Conservation (phyloP, 805 yeast species). For the Jamesozyma piceae region DNA sequence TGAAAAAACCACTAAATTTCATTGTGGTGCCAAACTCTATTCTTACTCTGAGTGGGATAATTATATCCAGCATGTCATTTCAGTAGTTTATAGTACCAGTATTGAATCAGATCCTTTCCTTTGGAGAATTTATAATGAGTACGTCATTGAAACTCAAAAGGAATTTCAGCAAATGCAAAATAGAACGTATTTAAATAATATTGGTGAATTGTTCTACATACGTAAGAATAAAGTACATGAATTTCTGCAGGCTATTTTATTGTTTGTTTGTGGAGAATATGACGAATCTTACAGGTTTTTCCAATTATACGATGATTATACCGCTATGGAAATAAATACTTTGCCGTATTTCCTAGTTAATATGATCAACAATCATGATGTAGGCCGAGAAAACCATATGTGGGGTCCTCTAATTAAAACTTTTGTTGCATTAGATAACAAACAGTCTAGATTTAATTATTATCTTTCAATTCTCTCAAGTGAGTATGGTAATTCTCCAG, state of each 20-base stretch:
- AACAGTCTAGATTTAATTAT: slow-evolving; percentile 18
- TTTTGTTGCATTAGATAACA: slow-evolving; percentile 10
- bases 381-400: slow-evolving; percentile 3
- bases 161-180: slow-evolving; percentile 2
- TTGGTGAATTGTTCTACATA: slow-evolving; percentile 16
- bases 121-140: slow-evolving; percentile 13
- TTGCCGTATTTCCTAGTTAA: slow-evolving; percentile 17
- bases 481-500: slow-evolving; percentile 11
- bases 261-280: slow-evolving; percentile 20
- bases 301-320: slow-evolving; percentile 19
- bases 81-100: slow-evolving; percentile 11
- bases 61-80: slow-evolving; percentile 11
- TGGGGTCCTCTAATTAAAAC: slow-evolving; percentile 21
- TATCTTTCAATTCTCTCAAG: slow-evolving; percentile 22
- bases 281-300: slow-evolving; percentile 22
- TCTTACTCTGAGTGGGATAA: slow-evolving; percentile 19
- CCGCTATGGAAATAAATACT: slow-evolving; percentile 6
- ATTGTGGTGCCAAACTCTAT: slow-evolving; percentile 19
- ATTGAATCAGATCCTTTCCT: slow-evolving; percentile 13
- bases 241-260: slow-evolving; percentile 21
- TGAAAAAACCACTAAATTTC: slow-evolving; percentile 15
- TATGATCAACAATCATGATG: slow-evolving; percentile 6
- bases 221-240: slow-evolving; percentile 18
- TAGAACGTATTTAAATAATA: slow-evolving; percentile 9
- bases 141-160: slow-evolving; percentile 9